Evolutionary conservation across 495 filamentous ascomycete genomes (phyloP).

Genomic region (Trichoderma parareesei): DNA sequence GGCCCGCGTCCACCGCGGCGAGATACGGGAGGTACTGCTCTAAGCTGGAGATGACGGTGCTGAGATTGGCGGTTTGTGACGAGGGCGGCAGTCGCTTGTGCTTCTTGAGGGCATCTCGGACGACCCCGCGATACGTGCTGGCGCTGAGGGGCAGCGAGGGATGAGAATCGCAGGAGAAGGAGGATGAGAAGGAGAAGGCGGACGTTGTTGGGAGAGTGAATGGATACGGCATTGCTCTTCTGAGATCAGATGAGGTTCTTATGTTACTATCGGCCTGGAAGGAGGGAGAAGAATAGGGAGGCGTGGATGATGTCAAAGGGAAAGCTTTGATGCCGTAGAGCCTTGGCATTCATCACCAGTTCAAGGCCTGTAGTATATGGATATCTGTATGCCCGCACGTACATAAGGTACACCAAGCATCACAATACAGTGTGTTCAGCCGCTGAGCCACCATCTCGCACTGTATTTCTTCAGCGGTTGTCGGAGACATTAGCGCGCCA

Average conservation of each 20-base stretch:
- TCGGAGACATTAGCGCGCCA: background rate
- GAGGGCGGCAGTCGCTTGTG: conserved; percentile 68
- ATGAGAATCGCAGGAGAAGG: conserved; percentile 62
- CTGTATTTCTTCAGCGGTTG: background rate
- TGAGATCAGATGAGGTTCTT: conserved; percentile 14
- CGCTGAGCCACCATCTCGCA: background rate
- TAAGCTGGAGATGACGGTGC: conserved; percentile 55
- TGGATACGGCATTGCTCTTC: conserved; percentile 64
- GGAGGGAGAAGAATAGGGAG: too few species aligned
- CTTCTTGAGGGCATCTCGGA: conserved; percentile 68
- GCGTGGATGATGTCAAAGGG: background rate
- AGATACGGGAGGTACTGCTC: conserved; percentile 75
- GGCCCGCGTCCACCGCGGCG: conserved; percentile 60
- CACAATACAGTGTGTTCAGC: background rate
- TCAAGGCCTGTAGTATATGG: too few species aligned
- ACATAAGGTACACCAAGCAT: background rate
- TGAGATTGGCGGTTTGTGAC: conserved; percentile 58
- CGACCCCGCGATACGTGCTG: conserved; percentile 68
- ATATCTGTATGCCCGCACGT: background rate
- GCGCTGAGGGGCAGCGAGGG: conserved; percentile 73
- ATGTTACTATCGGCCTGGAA: too few species aligned
- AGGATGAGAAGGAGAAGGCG: conserved; percentile 64
- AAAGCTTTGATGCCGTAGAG: background rate
- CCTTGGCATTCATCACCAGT: background rate
- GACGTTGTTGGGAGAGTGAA: conserved; percentile 82